Base-by-base conservation (phyloP, 2,329 filamentous ascomycete genomes). In the Neofusicoccum umdonicola region DNA sequence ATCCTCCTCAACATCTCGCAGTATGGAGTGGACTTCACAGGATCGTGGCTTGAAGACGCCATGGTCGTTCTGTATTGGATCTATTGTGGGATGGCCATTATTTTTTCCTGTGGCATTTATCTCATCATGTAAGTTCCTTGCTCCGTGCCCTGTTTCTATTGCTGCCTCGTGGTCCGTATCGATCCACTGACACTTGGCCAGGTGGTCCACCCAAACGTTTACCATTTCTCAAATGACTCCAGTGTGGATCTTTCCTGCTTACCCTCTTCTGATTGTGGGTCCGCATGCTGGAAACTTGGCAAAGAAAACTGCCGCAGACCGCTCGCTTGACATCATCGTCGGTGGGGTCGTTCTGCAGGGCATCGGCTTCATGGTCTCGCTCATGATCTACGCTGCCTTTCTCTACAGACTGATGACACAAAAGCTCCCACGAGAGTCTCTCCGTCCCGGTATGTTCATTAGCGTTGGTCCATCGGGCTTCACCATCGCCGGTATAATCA, bases 381-480 rank as follows among this genome's bases (percentile, higher is more conserved):
- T 94, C 65, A 93, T 93, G 88, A 90, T 96, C 31, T 93, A 92
- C 67, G 87, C 90, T 1, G 90, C 92, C 57, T 95, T 93, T 73
- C 86, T 96, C 57, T 95, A 95, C 74, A 87, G 92, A 35, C 83
- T 96, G 34, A 95, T 95, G 91, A 94, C 91, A 0, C 90, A 94
- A 72, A 95, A 95, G 71, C 81, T 96, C 0, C 92, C 92, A 0
- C 84, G 86, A 63, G 91, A 94, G 71, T 87, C 85, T 47, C 84
- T 92, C 19, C 85, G 91, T 11, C 92, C 92, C 0, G 91, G 90
- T 71, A 92, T 96, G 87, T 95, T 95, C 74, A 92, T 95, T 66
- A 90, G 87, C 1, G 90, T 95, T 34, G 91, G 92, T 39, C 91
- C 92, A 0, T 88, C 85, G 57, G 90, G 86, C 2, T 90, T 90